These are phyloP conservation scores for Claviceps sp. DNA, from an alignment of 2,329 filamentous ascomycete genomes.

Conservation along the genomic window DNA sequence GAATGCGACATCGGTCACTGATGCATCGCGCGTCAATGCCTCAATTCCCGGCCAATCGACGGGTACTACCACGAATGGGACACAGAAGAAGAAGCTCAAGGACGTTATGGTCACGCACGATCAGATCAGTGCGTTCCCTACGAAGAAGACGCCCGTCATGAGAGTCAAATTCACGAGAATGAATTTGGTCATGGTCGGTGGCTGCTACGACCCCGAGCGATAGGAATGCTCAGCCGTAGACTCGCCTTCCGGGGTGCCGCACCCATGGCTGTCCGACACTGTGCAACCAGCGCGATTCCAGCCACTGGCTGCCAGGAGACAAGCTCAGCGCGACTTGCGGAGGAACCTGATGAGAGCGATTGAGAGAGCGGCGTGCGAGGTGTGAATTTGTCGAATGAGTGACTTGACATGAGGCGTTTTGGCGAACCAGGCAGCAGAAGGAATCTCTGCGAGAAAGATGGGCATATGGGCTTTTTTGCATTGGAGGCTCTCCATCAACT, in stretches of 20 bases:
- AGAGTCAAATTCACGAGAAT: conserved; percentile 89
- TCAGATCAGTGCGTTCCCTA: conserved; percentile 88
- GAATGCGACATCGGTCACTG: conserved; percentile 13
- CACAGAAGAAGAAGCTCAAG: conserved; percentile 65
- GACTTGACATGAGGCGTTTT: not conserved
- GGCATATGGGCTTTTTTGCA: not conserved
- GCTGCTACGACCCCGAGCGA: conserved; percentile 48
- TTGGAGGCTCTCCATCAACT: not conserved
- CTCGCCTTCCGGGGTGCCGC: not conserved
- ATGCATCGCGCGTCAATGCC: conserved; percentile 12
- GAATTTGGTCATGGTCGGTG: conserved; percentile 83
- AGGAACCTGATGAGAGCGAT: not conserved
- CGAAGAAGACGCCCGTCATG: conserved; percentile 90
- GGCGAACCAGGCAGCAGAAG: not conserved
- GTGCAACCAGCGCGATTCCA: conserved; percentile 4
- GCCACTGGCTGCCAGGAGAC: conserved; percentile 3
- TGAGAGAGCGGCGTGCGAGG: not conserved
- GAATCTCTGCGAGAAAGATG: not conserved
- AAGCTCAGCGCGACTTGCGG: conserved; percentile 3
- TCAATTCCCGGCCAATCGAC: conserved; percentile 14
- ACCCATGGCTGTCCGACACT: not conserved
- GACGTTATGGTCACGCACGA: conserved; percentile 84
- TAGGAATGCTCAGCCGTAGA: conserved; percentile 14
- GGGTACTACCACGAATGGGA: conserved; percentile 15
- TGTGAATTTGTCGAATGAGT: not conserved